Base-by-base conservation (phyloP, 164 flowering plant genomes). In the Macadamia integrifolia region DNA sequence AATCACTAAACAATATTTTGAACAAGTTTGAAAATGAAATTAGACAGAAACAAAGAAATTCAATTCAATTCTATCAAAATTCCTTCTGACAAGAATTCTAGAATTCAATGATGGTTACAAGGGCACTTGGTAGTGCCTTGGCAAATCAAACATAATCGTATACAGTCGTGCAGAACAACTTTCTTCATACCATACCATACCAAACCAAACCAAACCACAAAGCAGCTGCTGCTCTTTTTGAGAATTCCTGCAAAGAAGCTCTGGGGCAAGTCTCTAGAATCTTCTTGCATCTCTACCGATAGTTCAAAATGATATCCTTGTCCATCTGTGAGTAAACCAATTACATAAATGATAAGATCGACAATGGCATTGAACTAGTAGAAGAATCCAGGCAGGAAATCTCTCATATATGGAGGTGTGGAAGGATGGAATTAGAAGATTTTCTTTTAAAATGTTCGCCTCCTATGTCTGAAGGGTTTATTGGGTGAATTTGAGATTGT, bases 281-380 rank as follows among this genome's bases (percentile, higher is more conserved):
- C 28, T 58, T 28, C 23, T 1, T 18, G 23, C 8, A 30, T 58
- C 11, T 31, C 60, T 18, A 29, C 3, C 31, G 13, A 58, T 58
- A 18, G 60, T 60, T 66, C 30, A 67, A 18, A 60, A 58, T 23
- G 35, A 58, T 56, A 71, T 74, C 77, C 35, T 71, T 69, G 13
- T 71, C 61, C 49, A 35, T 60, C 80, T 77, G 70, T 63, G 40
- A 67, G 23, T 23, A 23, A 53, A 62, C 23, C 28, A 68, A 42
- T 23, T 10, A 58, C 5, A 28, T 68, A 46, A 71, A 61, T 40
- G 60, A 60, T 40, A 13, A 58, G 18, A 31, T 15, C 50, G 31
- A 17, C 29, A 29, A 64, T 15, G 10, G 6, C 32, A 72, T 11
- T 6, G 1, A 43, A 5, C 43, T 29, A n/a, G 49, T 5, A 63